phyloP scores from a whole-genome alignment of 129 eudicot genomes.

The Saussurea involucrata region DNA sequence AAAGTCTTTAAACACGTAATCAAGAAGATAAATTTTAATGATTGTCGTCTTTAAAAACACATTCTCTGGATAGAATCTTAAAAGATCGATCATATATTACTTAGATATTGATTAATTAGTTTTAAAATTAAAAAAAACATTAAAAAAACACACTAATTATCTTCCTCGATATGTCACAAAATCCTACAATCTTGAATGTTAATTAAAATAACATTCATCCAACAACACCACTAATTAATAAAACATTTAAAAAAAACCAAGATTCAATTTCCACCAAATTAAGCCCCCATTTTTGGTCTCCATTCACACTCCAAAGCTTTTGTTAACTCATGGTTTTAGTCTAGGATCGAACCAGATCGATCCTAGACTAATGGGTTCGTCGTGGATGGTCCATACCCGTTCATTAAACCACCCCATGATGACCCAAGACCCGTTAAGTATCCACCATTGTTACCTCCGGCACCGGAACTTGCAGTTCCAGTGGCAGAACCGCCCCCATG shows the following conservation, averaged over 20 bases:
- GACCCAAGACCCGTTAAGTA: slow-evolving; percentile 62
- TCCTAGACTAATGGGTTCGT: slow-evolving; percentile 58
- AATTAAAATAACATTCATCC: slow-evolving; percentile 32
- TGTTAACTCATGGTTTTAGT: background rate
- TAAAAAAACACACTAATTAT: slow-evolving; percentile 35
- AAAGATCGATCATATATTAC: slow-evolving; percentile 21
- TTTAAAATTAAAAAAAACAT: background rate
- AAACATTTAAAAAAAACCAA: slow-evolving; percentile 9
- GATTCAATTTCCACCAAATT: slow-evolving; percentile 30
- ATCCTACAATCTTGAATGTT: slow-evolving; percentile 37
- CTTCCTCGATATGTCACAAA: slow-evolving; percentile 59
- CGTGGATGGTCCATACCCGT: slow-evolving; percentile 69
- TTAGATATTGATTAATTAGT: background rate
- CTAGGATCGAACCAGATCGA: background rate
- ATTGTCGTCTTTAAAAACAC: slow-evolving; percentile 13
- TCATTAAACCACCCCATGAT: slow-evolving; percentile 73
- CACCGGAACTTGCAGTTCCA: slow-evolving; percentile 18
- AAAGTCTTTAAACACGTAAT: background rate
- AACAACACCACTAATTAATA: slow-evolving; percentile 24
- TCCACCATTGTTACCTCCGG: slow-evolving; percentile 25
- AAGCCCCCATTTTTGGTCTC: slow-evolving; percentile 38
- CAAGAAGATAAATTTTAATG: slow-evolving; percentile 12
- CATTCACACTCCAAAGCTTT: slow-evolving; percentile 31
- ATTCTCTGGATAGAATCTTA: slow-evolving; percentile 32
- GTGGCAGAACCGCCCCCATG: background rate